phyloP scores from a whole-genome alignment of 371 early-diverging fungal species.

The Chytridium lagenaria region DNA sequence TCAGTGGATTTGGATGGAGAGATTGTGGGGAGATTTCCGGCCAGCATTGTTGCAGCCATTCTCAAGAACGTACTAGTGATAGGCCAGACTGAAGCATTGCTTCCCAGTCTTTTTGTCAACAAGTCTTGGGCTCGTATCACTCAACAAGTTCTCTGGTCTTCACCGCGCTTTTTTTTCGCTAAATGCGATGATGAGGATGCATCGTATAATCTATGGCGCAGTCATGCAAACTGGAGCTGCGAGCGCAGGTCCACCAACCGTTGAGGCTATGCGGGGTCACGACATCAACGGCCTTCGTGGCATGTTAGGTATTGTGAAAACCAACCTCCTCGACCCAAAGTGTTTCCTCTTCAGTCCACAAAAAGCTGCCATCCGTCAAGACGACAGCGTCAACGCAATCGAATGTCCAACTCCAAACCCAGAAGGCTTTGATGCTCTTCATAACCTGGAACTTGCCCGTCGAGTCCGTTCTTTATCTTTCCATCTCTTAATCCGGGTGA shows the following conservation, averaged over 20 bases:
- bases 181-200: conserved; percentile 24
- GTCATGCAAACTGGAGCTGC: background rate
- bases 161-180: conserved; percentile 11
- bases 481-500: conserved; percentile 23
- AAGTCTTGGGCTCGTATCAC: background rate
- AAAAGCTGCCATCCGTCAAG: no score
- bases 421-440: no score
- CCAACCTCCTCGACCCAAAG: background rate
- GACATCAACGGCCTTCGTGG: background rate
- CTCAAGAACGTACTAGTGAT: background rate
- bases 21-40: background rate
- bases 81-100: background rate
- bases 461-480: conserved; percentile 26
- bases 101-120: background rate
- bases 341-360: background rate
- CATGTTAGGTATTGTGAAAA: background rate
- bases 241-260: no score
- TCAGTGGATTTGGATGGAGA: background rate
- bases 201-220: conserved; percentile 16
- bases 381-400: background rate
- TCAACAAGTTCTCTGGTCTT: background rate
- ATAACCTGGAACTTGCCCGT: conserved; percentile 5
- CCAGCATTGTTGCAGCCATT: background rate
- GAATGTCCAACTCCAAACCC: background rate
- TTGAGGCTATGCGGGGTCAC: no score